Evolutionary conservation across 2,329 filamentous ascomycete species (phyloP).

Genomic region (Diaporthe helianthi): DNA sequence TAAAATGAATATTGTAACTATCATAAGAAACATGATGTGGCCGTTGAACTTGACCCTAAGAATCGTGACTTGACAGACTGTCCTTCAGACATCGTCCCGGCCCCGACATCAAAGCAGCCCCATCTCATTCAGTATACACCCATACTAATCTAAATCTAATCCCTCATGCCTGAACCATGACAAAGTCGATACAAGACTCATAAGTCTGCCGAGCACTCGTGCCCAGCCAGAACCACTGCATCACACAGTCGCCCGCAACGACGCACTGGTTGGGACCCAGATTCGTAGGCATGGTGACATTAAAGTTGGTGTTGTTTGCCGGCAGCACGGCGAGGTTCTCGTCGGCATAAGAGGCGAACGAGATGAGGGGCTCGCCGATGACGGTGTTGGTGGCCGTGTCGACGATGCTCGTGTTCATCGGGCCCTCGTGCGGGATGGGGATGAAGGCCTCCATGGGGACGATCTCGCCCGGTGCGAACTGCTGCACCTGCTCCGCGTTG

Average conservation of each 20-base stretch:
- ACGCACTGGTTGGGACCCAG: constrained; percentile 41
- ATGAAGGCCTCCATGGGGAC: constrained; percentile 50
- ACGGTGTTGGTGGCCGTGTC: constrained; percentile 58
- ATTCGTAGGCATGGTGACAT: constrained; percentile 46
- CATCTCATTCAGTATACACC: background rate
- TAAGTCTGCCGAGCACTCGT: constrained; percentile 48
- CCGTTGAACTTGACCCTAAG: too few relatives aligned
- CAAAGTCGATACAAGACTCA: constrained; percentile 49
- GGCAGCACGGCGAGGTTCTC: constrained; percentile 46
- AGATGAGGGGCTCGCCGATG: constrained; percentile 60
- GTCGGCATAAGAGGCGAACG: constrained; percentile 62
- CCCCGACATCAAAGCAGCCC: background rate
- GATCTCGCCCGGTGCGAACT: constrained; percentile 50
- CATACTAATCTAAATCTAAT: too few relatives aligned
- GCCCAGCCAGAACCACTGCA: constrained; percentile 56
- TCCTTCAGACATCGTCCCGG: background rate
- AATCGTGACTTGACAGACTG: constrained; percentile 5
- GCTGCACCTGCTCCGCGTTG: constrained; percentile 52
- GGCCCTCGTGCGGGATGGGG: constrained; percentile 54
- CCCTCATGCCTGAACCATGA: constrained; percentile 32
- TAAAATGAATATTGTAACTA: background rate
- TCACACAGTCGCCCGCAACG: constrained; percentile 44
- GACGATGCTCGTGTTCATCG: constrained; percentile 64
- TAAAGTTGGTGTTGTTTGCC: constrained; percentile 53
- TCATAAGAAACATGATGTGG: background rate